Evolutionary conservation across 1,139 yeast species (phyloP).

Genomic region (Blastobotrys capitulatus): DNA sequence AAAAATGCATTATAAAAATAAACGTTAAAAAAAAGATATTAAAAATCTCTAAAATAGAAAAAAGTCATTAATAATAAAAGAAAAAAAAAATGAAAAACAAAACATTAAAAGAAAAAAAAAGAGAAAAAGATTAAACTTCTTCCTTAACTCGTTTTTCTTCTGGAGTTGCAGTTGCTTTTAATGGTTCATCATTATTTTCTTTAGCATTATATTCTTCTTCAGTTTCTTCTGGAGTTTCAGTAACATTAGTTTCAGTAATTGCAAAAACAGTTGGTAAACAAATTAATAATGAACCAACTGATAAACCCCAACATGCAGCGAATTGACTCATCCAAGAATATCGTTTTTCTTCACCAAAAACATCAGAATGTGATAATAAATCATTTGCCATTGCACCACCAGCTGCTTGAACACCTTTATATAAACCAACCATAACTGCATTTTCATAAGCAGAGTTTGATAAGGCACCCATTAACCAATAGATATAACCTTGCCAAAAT

Average conservation of each 20-base stretch:
- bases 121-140: background rate
- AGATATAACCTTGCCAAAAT: slow-evolving; percentile 47
- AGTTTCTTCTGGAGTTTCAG: slow-evolving; percentile 4
- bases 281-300: slow-evolving; percentile 41
- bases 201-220: slow-evolving; percentile 1
- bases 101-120: background rate
- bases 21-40: too few relatives aligned
- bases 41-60: too few relatives aligned
- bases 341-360: background rate
- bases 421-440: slow-evolving; percentile 51
- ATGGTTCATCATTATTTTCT: background rate
- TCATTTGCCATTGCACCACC: slow-evolving; percentile 56
- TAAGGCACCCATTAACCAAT: slow-evolving; percentile 50
- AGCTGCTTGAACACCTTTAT: slow-evolving; percentile 53
- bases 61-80: too few relatives aligned
- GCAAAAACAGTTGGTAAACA: slow-evolving; percentile 36
- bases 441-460: slow-evolving; percentile 50
- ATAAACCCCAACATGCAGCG: slow-evolving; percentile 50
- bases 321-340: slow-evolving; percentile 43
- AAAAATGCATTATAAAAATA: too few relatives aligned
- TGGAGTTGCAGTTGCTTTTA: slow-evolving; percentile 3
- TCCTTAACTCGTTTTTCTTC: slow-evolving; percentile 1
- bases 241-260: slow-evolving; percentile 16
- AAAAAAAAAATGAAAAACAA: too few relatives aligned
- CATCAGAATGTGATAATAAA: slow-evolving; percentile 38